Percentiles rank a stretch among this genome's conserved stretches.
phyloP scores from a whole-genome alignment of 208 protist genomes.

The Trypanosoma mega region DNA sequence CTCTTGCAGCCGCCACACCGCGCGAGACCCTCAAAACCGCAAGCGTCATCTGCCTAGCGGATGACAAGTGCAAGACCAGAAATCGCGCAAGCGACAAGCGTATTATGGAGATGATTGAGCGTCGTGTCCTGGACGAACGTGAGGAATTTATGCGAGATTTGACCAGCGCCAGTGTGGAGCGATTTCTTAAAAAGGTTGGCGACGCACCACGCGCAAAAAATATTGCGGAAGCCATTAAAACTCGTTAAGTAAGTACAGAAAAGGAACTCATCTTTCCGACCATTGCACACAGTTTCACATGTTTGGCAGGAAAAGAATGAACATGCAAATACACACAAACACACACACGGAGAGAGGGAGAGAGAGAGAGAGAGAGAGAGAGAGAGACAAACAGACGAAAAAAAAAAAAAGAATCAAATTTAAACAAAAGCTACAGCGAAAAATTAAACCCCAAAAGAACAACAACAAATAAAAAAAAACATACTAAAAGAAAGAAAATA shows the following conservation, averaged over 20 bases:
- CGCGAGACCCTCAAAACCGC: constrained; percentile 33
- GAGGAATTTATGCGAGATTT: constrained; percentile 29
- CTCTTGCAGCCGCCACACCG: constrained; percentile 27
- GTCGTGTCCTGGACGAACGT: constrained; percentile 29
- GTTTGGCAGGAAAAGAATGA: not conserved
- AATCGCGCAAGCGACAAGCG: constrained; percentile 48
- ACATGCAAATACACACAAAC: constrained; percentile 2
- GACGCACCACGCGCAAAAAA: constrained; percentile 34
- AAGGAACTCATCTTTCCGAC: too few species aligned
- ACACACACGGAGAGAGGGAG: not conserved
- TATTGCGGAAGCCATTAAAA: constrained; percentile 24
- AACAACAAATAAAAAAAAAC: too few species aligned
- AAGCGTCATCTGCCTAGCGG: constrained; percentile 24
- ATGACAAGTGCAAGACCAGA: constrained; percentile 33
- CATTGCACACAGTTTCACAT: too few species aligned
- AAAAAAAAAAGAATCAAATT: too few species aligned
- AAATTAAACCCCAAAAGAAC: too few species aligned
- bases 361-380: too few species aligned
- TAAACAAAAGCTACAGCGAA: too few species aligned
- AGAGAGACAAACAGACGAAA: too few species aligned
- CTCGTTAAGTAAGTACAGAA: too few species aligned
- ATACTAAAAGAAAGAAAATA: not conserved
- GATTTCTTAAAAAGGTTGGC: constrained; percentile 15
- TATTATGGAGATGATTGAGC: constrained; percentile 31
- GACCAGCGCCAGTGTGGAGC: constrained; percentile 19